Conservation (phyloP, 2,329 filamentous ascomycete genomes). For the Pseudogymnoascus sp. region DNA sequence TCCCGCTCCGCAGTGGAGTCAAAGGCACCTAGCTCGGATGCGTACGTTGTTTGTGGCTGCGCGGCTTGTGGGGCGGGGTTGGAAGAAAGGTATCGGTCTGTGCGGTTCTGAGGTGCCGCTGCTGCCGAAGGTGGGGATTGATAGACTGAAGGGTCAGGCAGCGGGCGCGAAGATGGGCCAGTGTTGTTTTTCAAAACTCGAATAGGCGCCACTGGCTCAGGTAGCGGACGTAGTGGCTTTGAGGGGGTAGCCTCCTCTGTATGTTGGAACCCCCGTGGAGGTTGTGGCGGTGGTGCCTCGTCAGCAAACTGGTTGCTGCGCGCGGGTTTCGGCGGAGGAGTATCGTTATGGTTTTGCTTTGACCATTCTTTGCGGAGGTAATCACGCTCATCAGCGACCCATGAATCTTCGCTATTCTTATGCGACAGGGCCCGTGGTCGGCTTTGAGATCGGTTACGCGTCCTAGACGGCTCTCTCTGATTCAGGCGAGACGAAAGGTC, state of each 20-base stretch:
- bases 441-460: constrained; percentile 21
- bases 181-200: constrained; percentile 27
- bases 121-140: constrained; percentile 13
- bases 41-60: constrained; percentile 32
- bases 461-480: constrained; percentile 20
- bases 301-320: constrained; percentile 18
- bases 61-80: constrained; percentile 36
- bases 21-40: constrained; percentile 33
- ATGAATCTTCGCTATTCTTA: constrained; percentile 36
- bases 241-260: constrained; percentile 15
- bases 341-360: constrained; percentile 19
- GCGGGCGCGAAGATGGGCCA: constrained; percentile 30
- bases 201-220: constrained; percentile 24
- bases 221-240: constrained; percentile 26
- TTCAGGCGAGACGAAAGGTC: constrained; percentile 24
- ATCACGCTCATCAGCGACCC: constrained; percentile 43
- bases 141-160: constrained; percentile 26
- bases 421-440: constrained; percentile 22
- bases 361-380: constrained; percentile 40
- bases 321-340: constrained; percentile 8
- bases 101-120: constrained; percentile 32
- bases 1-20: constrained; percentile 39
- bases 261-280: constrained; percentile 3
- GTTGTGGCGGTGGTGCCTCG: constrained; percentile 10
- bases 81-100: constrained; percentile 41